phyloP scores from a whole-genome alignment of 495 filamentous ascomycete genomes.

The Ramalina intermedia region DNA sequence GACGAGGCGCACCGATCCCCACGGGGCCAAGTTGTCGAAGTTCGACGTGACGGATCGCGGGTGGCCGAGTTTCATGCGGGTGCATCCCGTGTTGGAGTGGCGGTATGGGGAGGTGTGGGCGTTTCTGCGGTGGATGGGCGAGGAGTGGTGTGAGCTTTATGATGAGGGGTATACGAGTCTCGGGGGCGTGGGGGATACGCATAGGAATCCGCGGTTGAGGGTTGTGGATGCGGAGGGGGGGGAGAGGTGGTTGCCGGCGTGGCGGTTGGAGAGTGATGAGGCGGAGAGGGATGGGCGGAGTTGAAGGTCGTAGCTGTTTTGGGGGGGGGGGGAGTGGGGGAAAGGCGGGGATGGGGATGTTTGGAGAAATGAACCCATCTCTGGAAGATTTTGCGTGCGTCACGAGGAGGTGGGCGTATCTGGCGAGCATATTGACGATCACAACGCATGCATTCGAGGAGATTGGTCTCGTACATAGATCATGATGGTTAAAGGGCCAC shows the following conservation, averaged over 20 bases:
- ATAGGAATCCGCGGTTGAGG: conserved; percentile 68
- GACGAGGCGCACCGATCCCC: conserved; percentile 82
- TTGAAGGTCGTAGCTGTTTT: conserved; percentile 15
- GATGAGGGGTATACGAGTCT: conserved; percentile 75
- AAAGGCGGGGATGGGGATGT: not conserved
- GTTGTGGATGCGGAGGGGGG: conserved; percentile 21
- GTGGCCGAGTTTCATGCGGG: conserved; percentile 85
- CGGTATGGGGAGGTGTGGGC: conserved; percentile 92
- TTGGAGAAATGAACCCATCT: not conserved
- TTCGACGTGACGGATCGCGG: conserved; percentile 79
- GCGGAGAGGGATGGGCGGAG: conserved; percentile 78
- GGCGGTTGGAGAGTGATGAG: conserved; percentile 68
- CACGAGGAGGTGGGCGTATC: not conserved
- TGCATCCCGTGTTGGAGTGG: conserved; percentile 96
- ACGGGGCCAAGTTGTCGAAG: conserved; percentile 58
- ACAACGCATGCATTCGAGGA: not conserved
- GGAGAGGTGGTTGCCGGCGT: conserved; percentile 60
- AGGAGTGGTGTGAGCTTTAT: conserved; percentile 77
- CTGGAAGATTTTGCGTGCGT: not conserved
- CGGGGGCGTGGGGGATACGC: conserved; percentile 78
- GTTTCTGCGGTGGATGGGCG: conserved; percentile 67
- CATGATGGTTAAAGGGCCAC: not conserved
- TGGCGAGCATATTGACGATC: not conserved
- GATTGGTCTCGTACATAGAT: not conserved
- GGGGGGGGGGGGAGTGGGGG: not conserved